These are phyloP conservation scores for Phyllostachys edulis DNA, from an alignment of 176 grass and related monocot species.

Conservation along the genomic window DNA sequence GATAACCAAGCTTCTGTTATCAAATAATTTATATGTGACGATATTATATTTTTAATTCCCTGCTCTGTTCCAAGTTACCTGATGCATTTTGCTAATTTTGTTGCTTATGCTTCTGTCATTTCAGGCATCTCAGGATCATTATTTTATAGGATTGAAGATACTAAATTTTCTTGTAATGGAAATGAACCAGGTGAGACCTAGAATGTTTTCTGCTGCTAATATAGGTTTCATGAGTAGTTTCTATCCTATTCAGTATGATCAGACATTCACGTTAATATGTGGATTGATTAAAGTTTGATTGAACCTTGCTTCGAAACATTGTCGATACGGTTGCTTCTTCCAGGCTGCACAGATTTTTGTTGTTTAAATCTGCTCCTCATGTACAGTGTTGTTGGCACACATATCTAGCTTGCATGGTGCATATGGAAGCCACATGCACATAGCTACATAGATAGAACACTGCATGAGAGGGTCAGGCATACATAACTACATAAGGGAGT, in stretches of 20 bases:
- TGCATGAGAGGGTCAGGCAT: neutral
- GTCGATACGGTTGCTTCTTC: neutral
- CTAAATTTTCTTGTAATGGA: slow-evolving; percentile 81
- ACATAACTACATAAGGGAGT: neutral
- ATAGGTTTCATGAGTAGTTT: neutral
- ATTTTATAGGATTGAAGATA: slow-evolving; percentile 98
- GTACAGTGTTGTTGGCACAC: neutral
- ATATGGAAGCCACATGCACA: neutral
- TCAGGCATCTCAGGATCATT: slow-evolving; percentile 93
- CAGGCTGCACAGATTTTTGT: slow-evolving; percentile 1
- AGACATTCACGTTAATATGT: slow-evolving; percentile 5
- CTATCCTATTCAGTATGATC: neutral
- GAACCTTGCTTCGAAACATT: neutral
- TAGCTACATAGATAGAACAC: neutral
- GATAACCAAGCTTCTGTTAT: neutral
- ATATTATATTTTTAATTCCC: neutral
- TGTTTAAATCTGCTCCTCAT: neutral
- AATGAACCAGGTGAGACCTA: slow-evolving; percentile 87
- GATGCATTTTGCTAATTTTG: slow-evolving; percentile 39
- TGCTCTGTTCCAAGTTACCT: neutral
- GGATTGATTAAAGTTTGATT: neutral
- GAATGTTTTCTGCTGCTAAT: slow-evolving; percentile 2
- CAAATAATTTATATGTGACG: neutral
- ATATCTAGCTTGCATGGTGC: neutral
- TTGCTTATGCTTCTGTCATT: slow-evolving; percentile 34